Evolutionary conservation across 805 yeast genomes (phyloP).

Genomic region (Monosporozyma servazzii): DNA sequence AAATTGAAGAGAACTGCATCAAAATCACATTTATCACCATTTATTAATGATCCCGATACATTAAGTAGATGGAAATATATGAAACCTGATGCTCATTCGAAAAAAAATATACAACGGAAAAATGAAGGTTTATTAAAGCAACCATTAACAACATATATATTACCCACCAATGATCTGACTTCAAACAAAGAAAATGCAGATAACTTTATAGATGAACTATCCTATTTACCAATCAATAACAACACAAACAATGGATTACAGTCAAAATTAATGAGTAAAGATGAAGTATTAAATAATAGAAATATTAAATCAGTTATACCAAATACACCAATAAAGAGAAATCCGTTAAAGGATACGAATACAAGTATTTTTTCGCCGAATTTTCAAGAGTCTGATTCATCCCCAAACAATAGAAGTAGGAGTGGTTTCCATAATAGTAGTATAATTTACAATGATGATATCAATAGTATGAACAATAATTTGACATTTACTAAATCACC

Average conservation of each 20-base stretch:
- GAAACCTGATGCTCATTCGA: background rate
- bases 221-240: background rate
- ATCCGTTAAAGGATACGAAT: constrained; percentile 17
- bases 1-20: constrained; percentile 20
- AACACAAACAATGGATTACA: constrained; percentile 14
- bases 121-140: background rate
- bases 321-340: constrained; percentile 27
- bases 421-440: constrained; percentile 2
- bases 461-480: background rate
- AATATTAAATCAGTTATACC: constrained; percentile 20
- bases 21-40: constrained; percentile 26
- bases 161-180: constrained; percentile 3
- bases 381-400: constrained; percentile 10
- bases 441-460: background rate
- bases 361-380: constrained; percentile 8
- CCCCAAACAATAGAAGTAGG: constrained; percentile 1
- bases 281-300: constrained; percentile 10
- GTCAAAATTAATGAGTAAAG: constrained; percentile 19
- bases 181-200: constrained; percentile 5
- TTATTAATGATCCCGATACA: constrained; percentile 21
- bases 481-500: constrained; percentile 10
- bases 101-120: background rate
- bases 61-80: constrained; percentile 14
- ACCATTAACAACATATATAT: constrained; percentile 1
- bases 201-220: constrained; percentile 9